Evolutionary conservation across 768 basidiomycete species (phyloP).

Genomic region (Asterophora parasitica): DNA sequence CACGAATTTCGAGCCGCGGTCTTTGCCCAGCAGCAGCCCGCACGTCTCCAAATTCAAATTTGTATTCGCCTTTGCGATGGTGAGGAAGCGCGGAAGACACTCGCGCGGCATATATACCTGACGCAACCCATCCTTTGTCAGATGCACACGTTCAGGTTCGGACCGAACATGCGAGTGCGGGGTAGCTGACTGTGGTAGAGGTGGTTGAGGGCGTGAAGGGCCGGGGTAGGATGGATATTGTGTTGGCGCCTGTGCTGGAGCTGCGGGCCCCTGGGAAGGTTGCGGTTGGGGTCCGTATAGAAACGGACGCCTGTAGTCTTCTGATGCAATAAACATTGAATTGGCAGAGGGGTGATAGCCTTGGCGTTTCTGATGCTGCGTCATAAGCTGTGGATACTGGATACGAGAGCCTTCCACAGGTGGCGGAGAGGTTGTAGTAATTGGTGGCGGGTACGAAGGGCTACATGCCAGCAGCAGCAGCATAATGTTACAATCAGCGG

Average conservation of each 20-base stretch:
- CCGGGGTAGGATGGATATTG: conserved; percentile 14
- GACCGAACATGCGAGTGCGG: conserved; percentile 7
- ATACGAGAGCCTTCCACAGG: conserved; percentile 44
- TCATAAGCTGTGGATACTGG: conserved; percentile 72
- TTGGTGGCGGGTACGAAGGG: conserved; percentile 45
- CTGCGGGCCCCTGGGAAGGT: neutral
- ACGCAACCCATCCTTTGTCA: conserved; percentile 45
- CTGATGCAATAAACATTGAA: conserved; percentile 58
- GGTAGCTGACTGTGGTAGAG: conserved; percentile 12
- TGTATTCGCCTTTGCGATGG: conserved; percentile 77
- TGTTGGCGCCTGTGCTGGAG: neutral
- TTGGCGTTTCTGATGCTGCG: conserved; percentile 70
- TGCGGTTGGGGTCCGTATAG: conserved; percentile 17
- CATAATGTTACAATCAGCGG: neutral
- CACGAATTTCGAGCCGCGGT: conserved; percentile 51
- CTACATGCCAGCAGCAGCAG: conserved; percentile 14
- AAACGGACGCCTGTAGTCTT: conserved; percentile 25
- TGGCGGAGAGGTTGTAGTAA: conserved; percentile 71
- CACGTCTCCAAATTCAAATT: conserved; percentile 79
- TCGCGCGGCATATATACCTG: conserved; percentile 63
- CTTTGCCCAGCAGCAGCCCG: conserved; percentile 75
- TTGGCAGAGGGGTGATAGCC: conserved; percentile 75
- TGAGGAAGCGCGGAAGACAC: conserved; percentile 70
- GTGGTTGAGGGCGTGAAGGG: conserved; percentile 23
- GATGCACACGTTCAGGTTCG: conserved; percentile 19